These are phyloP conservation scores for Cladosporium velox DNA, from an alignment of 2,329 filamentous ascomycete genomes.

Conservation along the genomic window DNA sequence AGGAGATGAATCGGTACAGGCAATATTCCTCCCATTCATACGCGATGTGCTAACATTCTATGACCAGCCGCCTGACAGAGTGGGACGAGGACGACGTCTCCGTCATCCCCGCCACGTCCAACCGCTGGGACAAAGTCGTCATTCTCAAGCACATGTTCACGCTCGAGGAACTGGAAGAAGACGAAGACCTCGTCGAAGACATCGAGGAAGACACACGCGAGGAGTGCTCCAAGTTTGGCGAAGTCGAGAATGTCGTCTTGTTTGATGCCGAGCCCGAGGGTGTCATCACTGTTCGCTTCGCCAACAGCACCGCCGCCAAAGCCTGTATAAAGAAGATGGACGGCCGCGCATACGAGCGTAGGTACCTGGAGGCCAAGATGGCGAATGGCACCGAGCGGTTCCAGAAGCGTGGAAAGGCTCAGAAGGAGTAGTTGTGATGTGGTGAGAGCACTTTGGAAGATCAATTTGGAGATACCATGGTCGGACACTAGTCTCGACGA, in stretches of 20 bases:
- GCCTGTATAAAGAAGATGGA: conserved; percentile 72
- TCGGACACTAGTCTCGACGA: not conserved
- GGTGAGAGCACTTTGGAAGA: not conserved
- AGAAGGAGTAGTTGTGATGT: not conserved
- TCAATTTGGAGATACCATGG: not conserved
- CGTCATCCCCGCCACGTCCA: conserved; percentile 55
- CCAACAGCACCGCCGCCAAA: conserved; percentile 67
- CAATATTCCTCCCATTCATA: not conserved
- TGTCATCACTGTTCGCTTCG: conserved; percentile 82
- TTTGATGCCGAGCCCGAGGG: conserved; percentile 86
- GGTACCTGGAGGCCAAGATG: conserved; percentile 18
- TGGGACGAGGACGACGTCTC: conserved; percentile 88
- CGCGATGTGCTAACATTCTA: not conserved
- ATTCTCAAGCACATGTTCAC: conserved; percentile 95
- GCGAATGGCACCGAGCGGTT: conserved; percentile 19
- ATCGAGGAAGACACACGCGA: conserved; percentile 94
- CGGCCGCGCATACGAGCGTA: conserved; percentile 70
- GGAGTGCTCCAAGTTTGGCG: conserved; percentile 81
- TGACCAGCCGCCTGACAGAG: conserved; percentile 76
- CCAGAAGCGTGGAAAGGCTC: conserved; percentile 11
- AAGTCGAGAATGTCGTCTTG: conserved; percentile 86
- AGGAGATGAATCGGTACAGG: conserved; percentile 72
- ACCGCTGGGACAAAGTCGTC: conserved; percentile 74
- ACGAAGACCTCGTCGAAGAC: conserved; percentile 78
- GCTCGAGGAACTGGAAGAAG: conserved; percentile 78